These are phyloP conservation scores for Neofusicoccum kwambonambiense DNA, from an alignment of 2,329 filamentous ascomycete genomes.

Conservation along the genomic window DNA sequence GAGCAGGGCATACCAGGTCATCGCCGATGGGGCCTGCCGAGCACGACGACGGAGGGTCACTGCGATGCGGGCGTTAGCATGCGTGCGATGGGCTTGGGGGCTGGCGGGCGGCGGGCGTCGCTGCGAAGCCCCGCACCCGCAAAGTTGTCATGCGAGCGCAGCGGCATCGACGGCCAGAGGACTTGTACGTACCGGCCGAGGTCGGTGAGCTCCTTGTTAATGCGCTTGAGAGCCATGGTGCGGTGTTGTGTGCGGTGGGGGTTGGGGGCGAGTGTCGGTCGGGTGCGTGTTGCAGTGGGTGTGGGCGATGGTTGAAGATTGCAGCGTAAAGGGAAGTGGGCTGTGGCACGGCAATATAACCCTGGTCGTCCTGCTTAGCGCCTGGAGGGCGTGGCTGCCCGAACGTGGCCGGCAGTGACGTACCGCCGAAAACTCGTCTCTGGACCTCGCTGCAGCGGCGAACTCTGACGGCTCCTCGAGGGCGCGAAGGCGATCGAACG, in stretches of 20 bases:
- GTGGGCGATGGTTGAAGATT: slow-evolving; percentile 17
- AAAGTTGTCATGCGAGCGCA: slow-evolving; percentile 39
- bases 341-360: slow-evolving; percentile 20
- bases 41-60: slow-evolving; percentile 97
- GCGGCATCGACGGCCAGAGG: slow-evolving; percentile 15
- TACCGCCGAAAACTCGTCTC: slow-evolving; percentile 4
- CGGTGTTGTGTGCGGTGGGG: slow-evolving; percentile 25
- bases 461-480: background rate
- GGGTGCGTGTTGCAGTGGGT: slow-evolving; percentile 13
- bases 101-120: slow-evolving; percentile 10
- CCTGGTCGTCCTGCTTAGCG: slow-evolving; percentile 9
- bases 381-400: slow-evolving; percentile 18
- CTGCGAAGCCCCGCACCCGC: slow-evolving; percentile 32
- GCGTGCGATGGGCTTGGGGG: slow-evolving; percentile 7
- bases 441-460: background rate
- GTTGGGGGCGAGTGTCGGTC: background rate
- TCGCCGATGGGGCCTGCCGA: slow-evolving; percentile 95
- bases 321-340: slow-evolving; percentile 19
- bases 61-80: slow-evolving; percentile 46
- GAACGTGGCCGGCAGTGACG: slow-evolving; percentile 18
- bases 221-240: slow-evolving; percentile 83
- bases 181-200: slow-evolving; percentile 69
- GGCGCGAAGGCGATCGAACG: background rate
- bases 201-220: slow-evolving; percentile 91
- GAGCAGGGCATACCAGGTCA: slow-evolving; percentile 77